These are phyloP conservation scores for Panicum miliaceum DNA, from an alignment of 176 grass and related monocot species.

Conservation along the genomic window DNA sequence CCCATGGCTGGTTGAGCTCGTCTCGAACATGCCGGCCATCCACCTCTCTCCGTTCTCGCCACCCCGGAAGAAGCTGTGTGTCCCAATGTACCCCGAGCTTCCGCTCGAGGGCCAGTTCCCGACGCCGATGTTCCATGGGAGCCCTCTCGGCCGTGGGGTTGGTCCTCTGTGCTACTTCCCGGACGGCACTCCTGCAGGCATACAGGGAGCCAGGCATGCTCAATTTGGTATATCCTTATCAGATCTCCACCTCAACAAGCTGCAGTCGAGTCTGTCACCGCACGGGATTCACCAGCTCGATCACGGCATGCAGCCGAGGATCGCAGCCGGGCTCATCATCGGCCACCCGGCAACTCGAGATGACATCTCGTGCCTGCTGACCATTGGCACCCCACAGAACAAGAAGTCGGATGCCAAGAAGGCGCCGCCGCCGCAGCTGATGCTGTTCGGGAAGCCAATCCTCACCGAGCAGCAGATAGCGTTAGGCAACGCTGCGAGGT, in stretches of 20 bases:
- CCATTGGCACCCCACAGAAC: conserved; percentile 70
- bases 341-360: conserved; percentile 55
- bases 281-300: conserved; percentile 57
- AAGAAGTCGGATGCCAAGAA: conserved; percentile 68
- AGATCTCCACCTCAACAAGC: conserved; percentile 78
- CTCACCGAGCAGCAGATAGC: conserved; percentile 90
- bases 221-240: conserved; percentile 92
- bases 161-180: conserved; percentile 73
- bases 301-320: conserved; percentile 55
- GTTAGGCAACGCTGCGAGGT: conserved; percentile 45
- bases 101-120: conserved; percentile 58
- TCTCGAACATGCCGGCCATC: conserved; percentile 79
- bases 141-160: conserved; percentile 51
- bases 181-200: conserved; percentile 84
- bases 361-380: conserved; percentile 81
- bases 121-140: conserved; percentile 57
- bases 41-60: conserved; percentile 84
- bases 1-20: conserved; percentile 90
- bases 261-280: conserved; percentile 66
- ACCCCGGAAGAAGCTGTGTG: conserved; percentile 81
- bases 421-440: conserved; percentile 48
- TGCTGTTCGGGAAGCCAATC: conserved; percentile 93
- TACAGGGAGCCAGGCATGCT: conserved; percentile 99
- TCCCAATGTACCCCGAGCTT: conserved; percentile 64
- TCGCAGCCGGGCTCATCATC: conserved; percentile 61